A percentile compares a stretch with the other conserved stretches of the same genome.
These are phyloP conservation scores for Lathyrus sativus DNA, from an alignment of 306 rosid species.

Conservation along the genomic window DNA sequence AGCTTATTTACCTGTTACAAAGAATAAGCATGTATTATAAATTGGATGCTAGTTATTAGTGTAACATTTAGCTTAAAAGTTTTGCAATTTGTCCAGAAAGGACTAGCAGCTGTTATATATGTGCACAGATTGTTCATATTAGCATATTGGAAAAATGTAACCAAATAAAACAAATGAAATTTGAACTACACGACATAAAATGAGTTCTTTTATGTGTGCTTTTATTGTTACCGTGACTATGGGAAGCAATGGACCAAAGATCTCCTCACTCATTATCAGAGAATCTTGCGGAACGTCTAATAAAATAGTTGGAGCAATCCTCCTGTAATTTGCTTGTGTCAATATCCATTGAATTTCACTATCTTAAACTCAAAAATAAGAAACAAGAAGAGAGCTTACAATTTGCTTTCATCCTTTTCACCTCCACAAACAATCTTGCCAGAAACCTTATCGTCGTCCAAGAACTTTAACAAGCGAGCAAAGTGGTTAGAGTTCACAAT, in stretches of 20 bases:
- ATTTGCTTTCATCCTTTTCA: constrained; percentile 65
- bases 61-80: too few relatives aligned
- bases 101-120: neutral
- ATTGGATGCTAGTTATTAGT: too few relatives aligned
- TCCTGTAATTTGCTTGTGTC: constrained; percentile 28
- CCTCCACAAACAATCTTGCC: constrained; percentile 87
- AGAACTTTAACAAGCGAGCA: constrained; percentile 72
- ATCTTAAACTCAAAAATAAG: constrained; percentile 2
- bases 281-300: constrained; percentile 82
- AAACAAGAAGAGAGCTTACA: constrained; percentile 55
- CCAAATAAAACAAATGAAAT: constrained; percentile 19
- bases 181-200: neutral
- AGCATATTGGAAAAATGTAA: neutral
- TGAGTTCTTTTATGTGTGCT: neutral
- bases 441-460: constrained; percentile 86
- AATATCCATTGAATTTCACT: constrained; percentile 23
- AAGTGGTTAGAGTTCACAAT: constrained; percentile 78
- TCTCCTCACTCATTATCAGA: constrained; percentile 80
- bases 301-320: constrained; percentile 86
- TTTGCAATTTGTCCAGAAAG: too few relatives aligned
- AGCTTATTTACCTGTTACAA: constrained; percentile 72
- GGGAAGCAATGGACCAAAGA: constrained; percentile 95
- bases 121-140: neutral
- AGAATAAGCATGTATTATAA: neutral
- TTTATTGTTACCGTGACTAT: constrained; percentile 69